Evolutionary conservation across 2,329 filamentous ascomycete genomes (phyloP), one percentile per base, ranked within the genome.

Genomic region (Ascochyta viciae-villosae): DNA sequence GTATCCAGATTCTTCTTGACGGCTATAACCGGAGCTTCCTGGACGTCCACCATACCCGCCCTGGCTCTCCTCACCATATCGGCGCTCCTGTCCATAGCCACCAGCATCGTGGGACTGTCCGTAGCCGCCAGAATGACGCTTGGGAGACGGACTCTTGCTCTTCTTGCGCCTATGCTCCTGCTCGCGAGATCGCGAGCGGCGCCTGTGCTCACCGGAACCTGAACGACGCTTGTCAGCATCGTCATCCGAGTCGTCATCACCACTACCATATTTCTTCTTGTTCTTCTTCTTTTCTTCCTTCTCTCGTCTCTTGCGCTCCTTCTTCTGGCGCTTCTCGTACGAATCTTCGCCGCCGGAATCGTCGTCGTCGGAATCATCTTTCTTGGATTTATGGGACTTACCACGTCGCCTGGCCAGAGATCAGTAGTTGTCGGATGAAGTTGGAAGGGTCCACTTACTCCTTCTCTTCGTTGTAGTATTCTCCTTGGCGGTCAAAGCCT

Each of bases 401-500:
- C 72, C 71, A 27, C 70, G 67, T 52, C 73, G 72, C 62, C 73
- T 75, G 23, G 10, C 12, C 8, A 6, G 1, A 4, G 22, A 43
- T 73, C 54, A 72, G 62, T 12, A 35, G n/a, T 27, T 26, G 26
- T 8, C 13, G 3, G 6, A 1, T 24, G 8, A 41, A 37, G 8
- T 6, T 2, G 1, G 58, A 23, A 29, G 47, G 26, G 53, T 52
- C 15, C 51, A 47, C 71, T 60, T 66, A 76, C 70, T 77, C 76
- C 34, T 75, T 75, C 49, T 80, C 73, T 34, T 74, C 69, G 9
- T 76, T 67, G 66, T 78, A 80, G 42, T 76, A 73, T 31, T 78
- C 74, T 34, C 75, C 78, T 19, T 70, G 67, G 41, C 57, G 62
- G 45, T 71, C 68, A 40, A 71, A 72, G 16, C 73, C 75, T 57